These are phyloP conservation scores for Ceratorhiza oryzae-sativae DNA, from an alignment of 1,284 basidiomycete genomes.

Conservation along the genomic window DNA sequence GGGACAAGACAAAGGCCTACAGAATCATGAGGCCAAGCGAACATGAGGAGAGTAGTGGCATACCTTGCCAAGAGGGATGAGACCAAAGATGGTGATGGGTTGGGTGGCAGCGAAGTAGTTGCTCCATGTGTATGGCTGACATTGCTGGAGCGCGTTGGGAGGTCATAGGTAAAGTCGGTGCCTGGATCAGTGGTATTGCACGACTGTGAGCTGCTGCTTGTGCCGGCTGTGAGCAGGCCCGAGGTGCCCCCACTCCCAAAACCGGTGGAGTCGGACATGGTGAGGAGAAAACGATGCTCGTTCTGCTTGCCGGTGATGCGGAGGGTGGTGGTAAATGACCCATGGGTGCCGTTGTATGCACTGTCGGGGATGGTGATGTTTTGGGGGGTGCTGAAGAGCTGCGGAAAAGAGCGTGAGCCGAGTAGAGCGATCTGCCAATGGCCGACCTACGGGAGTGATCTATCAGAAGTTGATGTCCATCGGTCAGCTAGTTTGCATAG, in stretches of 20 bases:
- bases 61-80: conserved; percentile 68
- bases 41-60: conserved; percentile 48
- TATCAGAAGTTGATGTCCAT: conserved; percentile 25
- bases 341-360: conserved; percentile 63
- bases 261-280: conserved; percentile 75
- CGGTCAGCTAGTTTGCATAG: conserved; percentile 17
- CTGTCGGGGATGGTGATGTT: conserved; percentile 65
- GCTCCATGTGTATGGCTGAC: conserved; percentile 64
- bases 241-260: conserved; percentile 70
- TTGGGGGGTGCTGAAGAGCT: conserved; percentile 62
- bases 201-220: conserved; percentile 50
- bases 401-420: conserved; percentile 28
- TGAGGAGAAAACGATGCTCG: conserved; percentile 56
- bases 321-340: conserved; percentile 55
- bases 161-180: conserved; percentile 52
- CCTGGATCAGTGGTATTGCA: conserved; percentile 58
- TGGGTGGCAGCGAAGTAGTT: conserved; percentile 60
- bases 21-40: background rate
- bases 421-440: conserved; percentile 7
- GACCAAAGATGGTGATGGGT: conserved; percentile 65
- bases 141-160: conserved; percentile 65
- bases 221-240: conserved; percentile 58
- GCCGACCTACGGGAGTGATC: conserved; percentile 3
- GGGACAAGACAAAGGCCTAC: conserved; percentile 49
- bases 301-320: conserved; percentile 51